A percentile compares a stretch with the other conserved stretches of the same genome.
These are phyloP conservation scores for Lodderomyces orthopsilosis DNA, from an alignment of 1,139 yeast species.

Conservation along the genomic window DNA sequence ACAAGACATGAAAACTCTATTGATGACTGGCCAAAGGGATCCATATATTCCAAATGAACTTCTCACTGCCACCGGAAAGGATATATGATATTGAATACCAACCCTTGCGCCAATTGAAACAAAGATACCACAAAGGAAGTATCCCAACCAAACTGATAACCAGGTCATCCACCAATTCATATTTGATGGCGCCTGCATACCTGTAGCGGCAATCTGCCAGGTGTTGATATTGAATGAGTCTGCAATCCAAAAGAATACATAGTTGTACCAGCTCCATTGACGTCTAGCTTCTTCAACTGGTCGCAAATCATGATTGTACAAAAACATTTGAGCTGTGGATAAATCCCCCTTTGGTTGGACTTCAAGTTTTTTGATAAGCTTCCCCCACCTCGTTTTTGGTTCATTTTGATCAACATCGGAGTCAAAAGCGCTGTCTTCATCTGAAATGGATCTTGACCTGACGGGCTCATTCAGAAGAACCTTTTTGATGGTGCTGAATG, in stretches of 20 bases:
- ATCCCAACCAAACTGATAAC: constrained; percentile 80
- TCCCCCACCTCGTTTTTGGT: constrained; percentile 10
- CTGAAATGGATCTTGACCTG: background rate
- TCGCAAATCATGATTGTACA: constrained; percentile 68
- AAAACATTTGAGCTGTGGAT: constrained; percentile 51
- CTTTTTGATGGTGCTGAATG: background rate
- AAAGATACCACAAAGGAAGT: constrained; percentile 57
- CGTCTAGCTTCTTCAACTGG: constrained; percentile 72
- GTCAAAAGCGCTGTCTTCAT: constrained; percentile 2
- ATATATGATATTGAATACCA: constrained; percentile 71
- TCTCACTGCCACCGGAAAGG: constrained; percentile 75
- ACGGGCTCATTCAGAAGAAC: constrained; percentile 1
- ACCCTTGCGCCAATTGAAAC: constrained; percentile 65
- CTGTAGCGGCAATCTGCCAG: constrained; percentile 88
- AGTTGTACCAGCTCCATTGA: constrained; percentile 81
- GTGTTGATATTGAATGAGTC: constrained; percentile 86
- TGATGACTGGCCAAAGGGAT: constrained; percentile 74
- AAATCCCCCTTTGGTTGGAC: constrained; percentile 27
- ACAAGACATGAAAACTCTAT: constrained; percentile 78
- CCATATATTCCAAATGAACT: constrained; percentile 78
- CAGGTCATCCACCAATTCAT: constrained; percentile 89
- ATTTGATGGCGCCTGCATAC: constrained; percentile 50
- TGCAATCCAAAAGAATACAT: constrained; percentile 77
- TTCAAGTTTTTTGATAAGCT: constrained; percentile 9
- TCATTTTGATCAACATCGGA: constrained; percentile 2